Conservation (phyloP, 192 early-diverging fungal species). For the Coemansia sp. region DNA sequence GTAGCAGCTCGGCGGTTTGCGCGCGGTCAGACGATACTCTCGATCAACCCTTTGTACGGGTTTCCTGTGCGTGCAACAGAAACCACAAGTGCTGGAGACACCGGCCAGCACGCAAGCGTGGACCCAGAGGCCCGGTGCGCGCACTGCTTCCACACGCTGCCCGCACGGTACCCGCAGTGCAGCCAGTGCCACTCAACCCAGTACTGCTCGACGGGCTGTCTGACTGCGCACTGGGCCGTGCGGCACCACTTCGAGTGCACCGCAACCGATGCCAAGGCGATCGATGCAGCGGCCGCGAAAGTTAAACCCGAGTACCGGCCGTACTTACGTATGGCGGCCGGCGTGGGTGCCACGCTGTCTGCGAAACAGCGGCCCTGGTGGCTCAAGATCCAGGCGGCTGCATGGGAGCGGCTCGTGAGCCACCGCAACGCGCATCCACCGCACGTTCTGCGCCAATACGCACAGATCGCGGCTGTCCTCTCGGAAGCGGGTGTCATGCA, state of each 20-base stretch:
- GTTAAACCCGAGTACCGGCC: constrained; percentile 33
- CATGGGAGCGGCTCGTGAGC: constrained; percentile 30
- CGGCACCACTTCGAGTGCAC: constrained; percentile 41
- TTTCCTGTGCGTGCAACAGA: constrained; percentile 24
- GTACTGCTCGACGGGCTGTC: constrained; percentile 38
- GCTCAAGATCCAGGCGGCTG: constrained; percentile 30
- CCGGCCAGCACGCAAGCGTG: neutral
- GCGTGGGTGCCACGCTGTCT: constrained; percentile 3
- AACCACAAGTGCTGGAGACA: neutral
- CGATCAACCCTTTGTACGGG: constrained; percentile 27
- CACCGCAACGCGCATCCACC: constrained; percentile 33
- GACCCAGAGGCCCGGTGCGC: constrained; percentile 11
- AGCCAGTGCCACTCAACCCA: constrained; percentile 33
- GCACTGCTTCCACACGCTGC: constrained; percentile 32
- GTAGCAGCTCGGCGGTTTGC: constrained; percentile 16
- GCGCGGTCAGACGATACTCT: constrained; percentile 22
- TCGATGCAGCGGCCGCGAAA: neutral
- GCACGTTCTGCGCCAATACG: constrained; percentile 36
- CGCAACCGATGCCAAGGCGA: neutral
- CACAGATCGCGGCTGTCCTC: constrained; percentile 27
- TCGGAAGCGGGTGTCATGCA: neutral
- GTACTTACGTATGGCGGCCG: constrained; percentile 36
- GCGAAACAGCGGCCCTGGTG: constrained; percentile 14
- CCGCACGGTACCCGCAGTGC: constrained; percentile 31
- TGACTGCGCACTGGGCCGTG: constrained; percentile 25